These are phyloP conservation scores for Knoxdaviesia proteae DNA, from an alignment of 2,329 filamentous ascomycete genomes.

Conservation along the genomic window DNA sequence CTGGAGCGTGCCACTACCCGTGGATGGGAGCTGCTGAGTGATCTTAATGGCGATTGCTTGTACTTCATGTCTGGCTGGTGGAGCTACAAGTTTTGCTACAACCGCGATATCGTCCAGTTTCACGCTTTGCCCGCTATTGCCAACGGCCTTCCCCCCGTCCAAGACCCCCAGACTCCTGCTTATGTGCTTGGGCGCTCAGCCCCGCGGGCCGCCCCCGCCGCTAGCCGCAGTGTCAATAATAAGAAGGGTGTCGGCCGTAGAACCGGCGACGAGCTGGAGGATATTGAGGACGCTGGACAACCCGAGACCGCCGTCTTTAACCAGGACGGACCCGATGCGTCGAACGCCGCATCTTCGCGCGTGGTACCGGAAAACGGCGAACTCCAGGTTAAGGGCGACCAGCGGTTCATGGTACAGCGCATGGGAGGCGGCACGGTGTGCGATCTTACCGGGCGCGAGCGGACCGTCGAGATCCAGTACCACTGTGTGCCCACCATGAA, in stretches of 20 bases:
- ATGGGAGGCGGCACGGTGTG: slow-evolving; percentile 64
- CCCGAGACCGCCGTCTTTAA: slow-evolving; percentile 6
- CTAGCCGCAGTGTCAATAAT: not conserved
- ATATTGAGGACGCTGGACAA: not conserved
- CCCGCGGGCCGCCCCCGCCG: slow-evolving; percentile 13
- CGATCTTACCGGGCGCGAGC: slow-evolving; percentile 62
- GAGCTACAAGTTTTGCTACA: slow-evolving; percentile 91
- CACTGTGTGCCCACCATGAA: slow-evolving; percentile 58
- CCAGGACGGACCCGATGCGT: slow-evolving; percentile 5
- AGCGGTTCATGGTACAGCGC: slow-evolving; percentile 68
- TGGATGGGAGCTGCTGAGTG: slow-evolving; percentile 61
- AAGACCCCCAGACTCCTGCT: slow-evolving; percentile 55
- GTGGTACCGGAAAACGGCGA: slow-evolving; percentile 27
- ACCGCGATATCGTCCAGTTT: slow-evolving; percentile 71
- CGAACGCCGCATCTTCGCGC: slow-evolving; percentile 3
- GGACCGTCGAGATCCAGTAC: slow-evolving; percentile 68
- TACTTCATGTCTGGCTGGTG: slow-evolving; percentile 78
- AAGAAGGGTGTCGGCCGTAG: no score
- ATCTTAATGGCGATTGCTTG: slow-evolving; percentile 62
- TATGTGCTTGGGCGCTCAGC: slow-evolving; percentile 47
- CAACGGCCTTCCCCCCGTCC: slow-evolving; percentile 51
- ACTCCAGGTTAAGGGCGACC: slow-evolving; percentile 63
- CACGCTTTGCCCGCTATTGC: slow-evolving; percentile 53
- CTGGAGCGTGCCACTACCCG: slow-evolving; percentile 54
- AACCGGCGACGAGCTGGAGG: slow-evolving; percentile 3